phyloP scores from a whole-genome alignment of 768 basidiomycete genomes.

The Collybiopsis confluens region DNA sequence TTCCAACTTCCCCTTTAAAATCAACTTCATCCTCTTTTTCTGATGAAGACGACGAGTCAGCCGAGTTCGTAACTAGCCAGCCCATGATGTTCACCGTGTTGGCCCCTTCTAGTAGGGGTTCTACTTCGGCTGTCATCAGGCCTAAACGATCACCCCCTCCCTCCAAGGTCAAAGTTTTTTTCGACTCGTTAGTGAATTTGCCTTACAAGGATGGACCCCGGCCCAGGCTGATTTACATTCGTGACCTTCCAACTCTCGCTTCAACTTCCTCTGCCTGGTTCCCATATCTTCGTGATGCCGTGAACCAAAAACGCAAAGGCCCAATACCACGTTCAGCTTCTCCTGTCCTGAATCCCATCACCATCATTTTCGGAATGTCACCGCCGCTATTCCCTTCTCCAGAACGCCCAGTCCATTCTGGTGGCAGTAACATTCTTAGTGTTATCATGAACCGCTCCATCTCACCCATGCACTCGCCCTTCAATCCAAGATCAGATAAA shows the following conservation, averaged over 20 bases:
- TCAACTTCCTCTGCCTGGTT: conserved; percentile 76
- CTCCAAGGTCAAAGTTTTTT: conserved; percentile 64
- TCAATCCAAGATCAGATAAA: conserved; percentile 32
- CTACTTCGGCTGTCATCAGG: conserved; percentile 36
- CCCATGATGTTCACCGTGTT: conserved; percentile 41
- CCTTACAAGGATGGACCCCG: conserved; percentile 27
- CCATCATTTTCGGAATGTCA: conserved; percentile 85
- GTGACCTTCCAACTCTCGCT: conserved; percentile 76
- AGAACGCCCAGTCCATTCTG: conserved; percentile 19
- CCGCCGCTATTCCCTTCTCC: conserved; percentile 62
- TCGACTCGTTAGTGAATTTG: conserved; percentile 74
- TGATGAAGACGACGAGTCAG: conserved; percentile 40
- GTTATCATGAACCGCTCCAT: conserved; percentile 41
- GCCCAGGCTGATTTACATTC: conserved; percentile 80
- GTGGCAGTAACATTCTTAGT: conserved; percentile 34
- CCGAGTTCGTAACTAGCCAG: conserved; percentile 28
- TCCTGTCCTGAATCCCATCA: conserved; percentile 65
- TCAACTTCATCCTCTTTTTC: conserved; percentile 19
- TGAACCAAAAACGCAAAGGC: conserved; percentile 71
- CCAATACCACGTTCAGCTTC: conserved; percentile 55
- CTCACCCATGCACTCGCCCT: conserved; percentile 24
- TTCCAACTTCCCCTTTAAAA: conserved; percentile 19
- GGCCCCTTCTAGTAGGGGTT: conserved; percentile 30
- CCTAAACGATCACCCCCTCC: conserved; percentile 42
- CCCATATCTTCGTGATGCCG: conserved; percentile 70